phyloP scores from a whole-genome alignment of 2,329 filamentous ascomycete genomes.

The Podosphaera xanthii region DNA sequence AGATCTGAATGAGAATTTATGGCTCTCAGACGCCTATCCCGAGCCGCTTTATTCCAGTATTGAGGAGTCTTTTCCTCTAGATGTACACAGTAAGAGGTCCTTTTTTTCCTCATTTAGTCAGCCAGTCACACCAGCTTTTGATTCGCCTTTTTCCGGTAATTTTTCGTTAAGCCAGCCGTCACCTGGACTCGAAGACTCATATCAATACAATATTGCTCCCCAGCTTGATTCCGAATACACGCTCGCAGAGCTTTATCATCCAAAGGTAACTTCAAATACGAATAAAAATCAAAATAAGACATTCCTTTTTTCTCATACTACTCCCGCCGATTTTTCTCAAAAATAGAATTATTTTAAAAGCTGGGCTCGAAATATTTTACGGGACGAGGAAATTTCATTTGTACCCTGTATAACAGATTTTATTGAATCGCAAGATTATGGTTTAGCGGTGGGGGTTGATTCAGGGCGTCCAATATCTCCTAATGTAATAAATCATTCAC shows the following conservation, averaged over 20 bases:
- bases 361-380: too few relatives aligned
- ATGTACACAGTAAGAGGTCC: slow-evolving; percentile 11
- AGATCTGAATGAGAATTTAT: slow-evolving; percentile 8
- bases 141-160: slow-evolving; percentile 10
- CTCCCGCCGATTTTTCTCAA: slow-evolving; percentile 15
- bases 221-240: slow-evolving; percentile 11
- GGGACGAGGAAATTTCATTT: too few relatives aligned
- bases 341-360: slow-evolving; percentile 6
- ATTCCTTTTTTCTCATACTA: slow-evolving; percentile 16
- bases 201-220: slow-evolving; percentile 10
- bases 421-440: too few relatives aligned
- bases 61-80: slow-evolving; percentile 10
- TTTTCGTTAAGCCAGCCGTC: slow-evolving; percentile 9
- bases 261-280: slow-evolving; percentile 6
- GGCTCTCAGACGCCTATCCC: slow-evolving; percentile 8
- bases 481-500: too few relatives aligned
- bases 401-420: too few relatives aligned
- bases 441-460: too few relatives aligned
- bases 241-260: slow-evolving; percentile 9
- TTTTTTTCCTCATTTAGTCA: slow-evolving; percentile 12
- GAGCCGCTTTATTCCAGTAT: slow-evolving; percentile 13
- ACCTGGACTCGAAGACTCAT: slow-evolving; percentile 10
- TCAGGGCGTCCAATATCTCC: too few relatives aligned
- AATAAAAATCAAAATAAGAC: slow-evolving; percentile 13
- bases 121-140: slow-evolving; percentile 15